These are phyloP conservation scores for Eucalyptus guilfoylei DNA, from an alignment of 345 rosid genomes.

Conservation along the genomic window DNA sequence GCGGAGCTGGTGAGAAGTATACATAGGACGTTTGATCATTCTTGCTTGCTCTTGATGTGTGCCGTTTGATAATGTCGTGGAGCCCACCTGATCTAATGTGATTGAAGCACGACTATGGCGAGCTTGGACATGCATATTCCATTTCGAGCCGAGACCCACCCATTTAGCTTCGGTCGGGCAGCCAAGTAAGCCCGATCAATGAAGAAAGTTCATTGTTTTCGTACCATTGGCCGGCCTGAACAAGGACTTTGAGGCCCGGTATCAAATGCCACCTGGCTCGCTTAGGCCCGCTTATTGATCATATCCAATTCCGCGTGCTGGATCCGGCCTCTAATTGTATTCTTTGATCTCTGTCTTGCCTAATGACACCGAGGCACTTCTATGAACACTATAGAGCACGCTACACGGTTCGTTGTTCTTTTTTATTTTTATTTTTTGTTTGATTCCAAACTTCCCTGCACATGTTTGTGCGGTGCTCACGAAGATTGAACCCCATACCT, in stretches of 20 bases:
- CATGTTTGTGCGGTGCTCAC: neutral
- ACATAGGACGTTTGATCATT: neutral
- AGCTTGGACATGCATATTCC: neutral
- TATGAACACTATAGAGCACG: neutral
- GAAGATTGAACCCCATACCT: neutral
- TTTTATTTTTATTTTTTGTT: too few relatives aligned
- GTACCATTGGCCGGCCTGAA: neutral
- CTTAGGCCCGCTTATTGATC: neutral
- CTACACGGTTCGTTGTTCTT: too few relatives aligned
- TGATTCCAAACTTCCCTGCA: neutral
- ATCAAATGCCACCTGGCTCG: neutral
- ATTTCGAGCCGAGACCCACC: neutral
- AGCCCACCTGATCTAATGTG: fast-evolving
- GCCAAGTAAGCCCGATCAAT: neutral
- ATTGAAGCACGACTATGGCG: neutral
- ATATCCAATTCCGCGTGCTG: neutral
- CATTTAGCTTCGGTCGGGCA: neutral
- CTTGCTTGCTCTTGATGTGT: neutral
- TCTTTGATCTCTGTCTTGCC: neutral
- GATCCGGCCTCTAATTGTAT: neutral
- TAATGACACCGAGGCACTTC: neutral
- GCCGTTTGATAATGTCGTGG: neutral
- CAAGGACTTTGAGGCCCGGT: neutral
- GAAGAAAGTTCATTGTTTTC: neutral
- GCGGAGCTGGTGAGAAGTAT: neutral